Evolutionary conservation across 495 filamentous ascomycete species (phyloP), one percentile per base, ranked within the genome.

Genomic region (Podospora fimiseda): DNA sequence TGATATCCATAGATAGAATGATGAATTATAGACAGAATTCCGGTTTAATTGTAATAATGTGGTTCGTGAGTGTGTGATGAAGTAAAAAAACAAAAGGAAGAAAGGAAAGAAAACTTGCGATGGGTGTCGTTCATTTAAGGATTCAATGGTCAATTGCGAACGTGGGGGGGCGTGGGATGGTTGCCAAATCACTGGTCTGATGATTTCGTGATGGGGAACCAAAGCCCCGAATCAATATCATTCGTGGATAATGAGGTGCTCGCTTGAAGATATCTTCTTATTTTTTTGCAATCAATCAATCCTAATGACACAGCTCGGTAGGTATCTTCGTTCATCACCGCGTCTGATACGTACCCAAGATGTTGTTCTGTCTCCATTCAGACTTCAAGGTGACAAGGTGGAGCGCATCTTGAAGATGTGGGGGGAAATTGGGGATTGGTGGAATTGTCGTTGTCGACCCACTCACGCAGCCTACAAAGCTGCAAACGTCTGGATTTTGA

Each of bases 141-240:
- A 43, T 51, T 45, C 42, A 24, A 43, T 48, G 45, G 53, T 37
- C 33, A 51, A 51, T 49, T 38, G 14, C 41, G 18, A 54, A 57
- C 66, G 64, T 69, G 64, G 66, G 62, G 66, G 62, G 66, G 63
- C 60, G 66, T 67, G 66, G 66, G 66, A 69, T 69, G 64, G 27
- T 52, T 30, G 45, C 48, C 59, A 50, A 63, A 61, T 65, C 60
- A 61, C 21, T 24, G 44, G 30, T 36, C 49, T 20, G 39, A 23
- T 37, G 40, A 44, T 59, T 61, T 51, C 53, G 51, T 65, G 60
- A 65, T 33, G 27, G 27, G 11, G 11, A 33, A 33, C n/a, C n/a
- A n/a, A n/a, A n/a, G n/a, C n/a, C n/a, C n/a, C n/a, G n/a, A n/a
- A n/a, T n/a, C n/a, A n/a, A n/a, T n/a, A n/a, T n/a, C n/a, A n/a